Evolutionary conservation across 805 yeast species (phyloP).

Genomic region (Barnettozyma pratensis): DNA sequence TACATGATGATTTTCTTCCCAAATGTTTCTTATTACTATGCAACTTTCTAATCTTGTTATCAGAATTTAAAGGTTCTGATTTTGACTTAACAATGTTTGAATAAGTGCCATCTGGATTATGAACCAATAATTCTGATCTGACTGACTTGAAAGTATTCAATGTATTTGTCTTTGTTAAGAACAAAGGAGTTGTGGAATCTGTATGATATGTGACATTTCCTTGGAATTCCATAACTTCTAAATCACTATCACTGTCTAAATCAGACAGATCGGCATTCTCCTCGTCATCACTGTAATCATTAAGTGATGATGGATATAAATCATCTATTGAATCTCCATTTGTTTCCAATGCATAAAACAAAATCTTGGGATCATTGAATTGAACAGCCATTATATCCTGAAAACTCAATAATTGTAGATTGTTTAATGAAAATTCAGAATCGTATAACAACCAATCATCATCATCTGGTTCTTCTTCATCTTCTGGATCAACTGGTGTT

Average conservation of each 20-base stretch:
- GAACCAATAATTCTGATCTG: conserved; percentile 21
- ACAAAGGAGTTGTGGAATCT: conserved; percentile 14
- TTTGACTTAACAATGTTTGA: conserved; percentile 7
- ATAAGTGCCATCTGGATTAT: conserved; percentile 19
- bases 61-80: conserved; percentile 7
- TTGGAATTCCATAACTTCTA: conserved; percentile 24
- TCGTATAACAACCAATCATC: conserved; percentile 40
- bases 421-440: conserved; percentile 30
- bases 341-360: conserved; percentile 26
- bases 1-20: conserved; percentile 2
- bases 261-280: conserved; percentile 5
- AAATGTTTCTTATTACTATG: conserved; percentile 1
- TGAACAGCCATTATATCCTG: conserved; percentile 29
- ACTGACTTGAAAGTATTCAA: conserved; percentile 18
- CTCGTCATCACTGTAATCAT: conserved; percentile 8
- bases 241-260: conserved; percentile 17
- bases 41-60: conserved; percentile 1
- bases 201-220: conserved; percentile 17
- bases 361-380: conserved; percentile 25
- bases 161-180: conserved; percentile 21
- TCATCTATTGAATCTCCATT: conserved; percentile 2
- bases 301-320: background rate
- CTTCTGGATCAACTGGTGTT: conserved; percentile 7
- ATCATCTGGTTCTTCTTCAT: conserved; percentile 1
- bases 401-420: conserved; percentile 29